Percentiles rank a stretch among this genome's conserved stretches.
Evolutionary conservation across 345 rosid species (phyloP).

Genomic region (Euclidium syriacum): DNA sequence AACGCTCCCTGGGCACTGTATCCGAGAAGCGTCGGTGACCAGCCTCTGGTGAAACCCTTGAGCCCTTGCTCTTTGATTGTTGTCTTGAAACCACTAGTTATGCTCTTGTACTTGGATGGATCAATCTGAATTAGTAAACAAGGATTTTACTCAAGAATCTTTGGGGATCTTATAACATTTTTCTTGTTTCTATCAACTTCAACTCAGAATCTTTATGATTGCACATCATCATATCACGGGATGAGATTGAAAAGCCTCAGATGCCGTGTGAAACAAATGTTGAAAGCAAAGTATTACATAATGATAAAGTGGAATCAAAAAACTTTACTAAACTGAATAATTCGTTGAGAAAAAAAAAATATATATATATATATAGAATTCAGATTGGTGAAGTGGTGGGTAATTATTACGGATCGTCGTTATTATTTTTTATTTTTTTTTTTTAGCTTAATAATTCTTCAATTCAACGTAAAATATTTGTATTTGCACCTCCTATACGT

Average conservation of each 20-base stretch:
- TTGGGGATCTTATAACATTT: neutral
- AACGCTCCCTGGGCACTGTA: slow-evolving; percentile 97
- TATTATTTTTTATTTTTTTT: neutral
- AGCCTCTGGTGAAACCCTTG: slow-evolving; percentile 76
- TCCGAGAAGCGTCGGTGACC: slow-evolving; percentile 91
- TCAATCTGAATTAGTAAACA: slow-evolving; percentile 52
- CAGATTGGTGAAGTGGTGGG: no score
- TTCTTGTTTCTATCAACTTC: neutral
- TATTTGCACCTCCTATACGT: neutral
- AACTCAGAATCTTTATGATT: neutral
- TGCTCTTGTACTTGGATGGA: slow-evolving; percentile 79
- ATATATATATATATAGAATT: no score
- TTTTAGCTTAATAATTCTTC: no score
- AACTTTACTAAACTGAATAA: neutral
- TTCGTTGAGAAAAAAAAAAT: neutral
- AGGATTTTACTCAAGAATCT: neutral
- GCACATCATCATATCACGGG: neutral
- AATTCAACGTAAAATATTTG: no score
- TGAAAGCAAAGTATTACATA: neutral
- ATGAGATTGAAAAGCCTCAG: neutral
- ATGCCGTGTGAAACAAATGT: slow-evolving; percentile 11
- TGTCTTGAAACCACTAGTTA: slow-evolving; percentile 67
- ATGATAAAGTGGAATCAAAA: neutral
- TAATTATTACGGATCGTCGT: no score
- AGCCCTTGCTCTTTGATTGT: slow-evolving; percentile 82